Percentiles rank a stretch among this genome's conserved stretches.
Evolutionary conservation across 2,329 filamentous ascomycete genomes (phyloP).

Genomic region (Fusarium devonianum): DNA sequence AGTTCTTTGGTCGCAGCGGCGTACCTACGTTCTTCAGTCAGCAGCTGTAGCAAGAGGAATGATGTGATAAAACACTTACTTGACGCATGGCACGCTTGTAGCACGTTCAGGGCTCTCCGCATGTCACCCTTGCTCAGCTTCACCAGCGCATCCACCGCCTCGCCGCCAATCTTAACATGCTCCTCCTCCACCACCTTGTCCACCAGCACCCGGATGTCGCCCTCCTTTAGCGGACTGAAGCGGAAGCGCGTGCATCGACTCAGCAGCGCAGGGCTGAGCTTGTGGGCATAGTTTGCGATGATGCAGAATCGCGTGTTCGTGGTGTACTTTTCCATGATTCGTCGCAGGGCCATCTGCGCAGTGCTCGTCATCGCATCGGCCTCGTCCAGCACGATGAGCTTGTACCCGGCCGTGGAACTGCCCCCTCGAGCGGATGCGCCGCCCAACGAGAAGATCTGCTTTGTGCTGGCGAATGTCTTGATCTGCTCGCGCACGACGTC

Average conservation of each 20-base stretch:
- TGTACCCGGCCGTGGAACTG: slow-evolving; percentile 75
- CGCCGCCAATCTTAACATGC: slow-evolving; percentile 79
- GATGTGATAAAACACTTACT: slow-evolving; percentile 60
- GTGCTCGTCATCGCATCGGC: slow-evolving; percentile 99
- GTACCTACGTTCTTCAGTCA: slow-evolving; percentile 58
- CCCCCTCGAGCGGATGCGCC: slow-evolving; percentile 56
- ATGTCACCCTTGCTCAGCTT: slow-evolving; percentile 93
- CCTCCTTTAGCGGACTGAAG: slow-evolving; percentile 91
- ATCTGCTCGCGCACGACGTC: slow-evolving; percentile 98
- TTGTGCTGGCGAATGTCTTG: slow-evolving; percentile 98
- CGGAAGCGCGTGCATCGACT: slow-evolving; percentile 94
- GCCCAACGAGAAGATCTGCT: slow-evolving; percentile 88
- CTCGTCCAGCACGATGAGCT: slow-evolving; percentile 97
- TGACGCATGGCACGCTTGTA: slow-evolving; percentile 95
- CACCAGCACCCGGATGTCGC: slow-evolving; percentile 83
- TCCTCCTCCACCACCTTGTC: slow-evolving; percentile 92
- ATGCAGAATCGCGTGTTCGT: slow-evolving; percentile 97
- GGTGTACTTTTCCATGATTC: slow-evolving; percentile 99
- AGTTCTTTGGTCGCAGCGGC: slow-evolving; percentile 68
- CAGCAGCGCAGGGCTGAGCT: slow-evolving; percentile 89
- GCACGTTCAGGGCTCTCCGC: slow-evolving; percentile 90
- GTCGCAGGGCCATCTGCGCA: slow-evolving; percentile 93
- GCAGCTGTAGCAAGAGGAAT: background rate
- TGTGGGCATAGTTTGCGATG: slow-evolving; percentile 99
- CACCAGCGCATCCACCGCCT: slow-evolving; percentile 84